phyloP scores from a whole-genome alignment of 257 asterid genomes.

The Ehretia macrophylla region DNA sequence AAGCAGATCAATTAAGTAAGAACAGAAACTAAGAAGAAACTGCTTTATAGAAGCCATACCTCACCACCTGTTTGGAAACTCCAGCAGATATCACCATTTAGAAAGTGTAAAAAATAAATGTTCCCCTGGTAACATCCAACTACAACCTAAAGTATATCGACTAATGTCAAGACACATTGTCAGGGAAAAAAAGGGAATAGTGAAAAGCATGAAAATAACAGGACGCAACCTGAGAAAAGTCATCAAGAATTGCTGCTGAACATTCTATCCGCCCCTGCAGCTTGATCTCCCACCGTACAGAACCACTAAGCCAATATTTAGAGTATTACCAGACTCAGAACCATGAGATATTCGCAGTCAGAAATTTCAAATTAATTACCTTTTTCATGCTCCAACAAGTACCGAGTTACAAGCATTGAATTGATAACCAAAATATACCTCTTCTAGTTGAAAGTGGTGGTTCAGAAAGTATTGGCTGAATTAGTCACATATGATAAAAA shows the following conservation, averaged over 20 bases:
- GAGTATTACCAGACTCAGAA: not conserved
- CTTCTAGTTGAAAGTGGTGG: not conserved
- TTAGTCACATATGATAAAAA: no score
- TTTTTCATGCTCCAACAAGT: not conserved
- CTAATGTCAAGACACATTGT: not conserved
- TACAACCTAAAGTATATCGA: slow-evolving; percentile 55
- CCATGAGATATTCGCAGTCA: not conserved
- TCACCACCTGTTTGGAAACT: slow-evolving; percentile 74
- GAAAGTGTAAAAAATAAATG: slow-evolving; percentile 65
- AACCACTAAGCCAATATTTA: slow-evolving; percentile 44
- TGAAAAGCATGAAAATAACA: slow-evolving; percentile 10
- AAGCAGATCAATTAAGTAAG: not conserved
- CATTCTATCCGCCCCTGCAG: slow-evolving; percentile 84
- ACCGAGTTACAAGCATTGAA: not conserved
- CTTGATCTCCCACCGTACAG: slow-evolving; percentile 65
- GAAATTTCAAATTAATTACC: not conserved
- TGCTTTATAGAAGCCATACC: slow-evolving; percentile 36
- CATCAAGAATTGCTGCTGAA: slow-evolving; percentile 78
- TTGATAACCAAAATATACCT: not conserved
- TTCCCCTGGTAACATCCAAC: slow-evolving; percentile 86
- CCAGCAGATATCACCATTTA: slow-evolving; percentile 72
- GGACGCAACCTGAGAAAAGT: slow-evolving; percentile 66
- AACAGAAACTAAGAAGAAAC: not conserved
- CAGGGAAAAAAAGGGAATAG: slow-evolving; percentile 4
- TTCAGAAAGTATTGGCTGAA: no score